These are phyloP conservation scores for Akanthomyces uredinophilus DNA, from an alignment of 2,329 filamentous ascomycete species.

Conservation along the genomic window DNA sequence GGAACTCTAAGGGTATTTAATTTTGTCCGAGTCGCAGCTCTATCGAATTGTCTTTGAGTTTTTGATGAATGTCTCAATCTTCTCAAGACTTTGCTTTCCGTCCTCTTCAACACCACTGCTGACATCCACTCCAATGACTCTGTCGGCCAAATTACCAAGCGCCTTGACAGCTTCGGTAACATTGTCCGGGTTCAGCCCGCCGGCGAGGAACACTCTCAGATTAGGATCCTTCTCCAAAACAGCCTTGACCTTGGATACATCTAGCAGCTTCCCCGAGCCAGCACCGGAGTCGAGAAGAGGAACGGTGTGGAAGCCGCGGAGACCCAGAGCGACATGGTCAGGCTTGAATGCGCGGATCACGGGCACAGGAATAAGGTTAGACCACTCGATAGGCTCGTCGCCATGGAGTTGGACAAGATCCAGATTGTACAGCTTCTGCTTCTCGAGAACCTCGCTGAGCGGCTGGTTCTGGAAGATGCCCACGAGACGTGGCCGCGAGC, in stretches of 20 bases:
- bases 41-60: conserved; percentile 61
- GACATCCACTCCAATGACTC: conserved; percentile 81
- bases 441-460: conserved; percentile 71
- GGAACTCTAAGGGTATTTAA: background rate
- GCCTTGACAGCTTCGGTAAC: conserved; percentile 61
- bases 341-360: conserved; percentile 85
- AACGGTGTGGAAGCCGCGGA: conserved; percentile 75
- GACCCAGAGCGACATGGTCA: conserved; percentile 63
- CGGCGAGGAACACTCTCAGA: conserved; percentile 76
- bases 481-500: conserved; percentile 68
- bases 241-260: conserved; percentile 63
- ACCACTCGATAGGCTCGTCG: conserved; percentile 88
- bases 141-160: conserved; percentile 54
- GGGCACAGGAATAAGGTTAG: conserved; percentile 80
- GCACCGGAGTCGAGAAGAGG: conserved; percentile 83
- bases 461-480: conserved; percentile 94
- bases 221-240: conserved; percentile 62
- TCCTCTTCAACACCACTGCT: conserved; percentile 88
- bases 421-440: conserved; percentile 69
- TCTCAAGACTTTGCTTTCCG: conserved; percentile 73
- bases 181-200: conserved; percentile 77
- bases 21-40: conserved; percentile 3
- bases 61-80: conserved; percentile 75
- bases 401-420: conserved; percentile 94
- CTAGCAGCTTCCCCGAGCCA: conserved; percentile 75